Conservation (phyloP, 2,329 filamentous ascomycete species). For the Macrophomina phaseolina region DNA sequence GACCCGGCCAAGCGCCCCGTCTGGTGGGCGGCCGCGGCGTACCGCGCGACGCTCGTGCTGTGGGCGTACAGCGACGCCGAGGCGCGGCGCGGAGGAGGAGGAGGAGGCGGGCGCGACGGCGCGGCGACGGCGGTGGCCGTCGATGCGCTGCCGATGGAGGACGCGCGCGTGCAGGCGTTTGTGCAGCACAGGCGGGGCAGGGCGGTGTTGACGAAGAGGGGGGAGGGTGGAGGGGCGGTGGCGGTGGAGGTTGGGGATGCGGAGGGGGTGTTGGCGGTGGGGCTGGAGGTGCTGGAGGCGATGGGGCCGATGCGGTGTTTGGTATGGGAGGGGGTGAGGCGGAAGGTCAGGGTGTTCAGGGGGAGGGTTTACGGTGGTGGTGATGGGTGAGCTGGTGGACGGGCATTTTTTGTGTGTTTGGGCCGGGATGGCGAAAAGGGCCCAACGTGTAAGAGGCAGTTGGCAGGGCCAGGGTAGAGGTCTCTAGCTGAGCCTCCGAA, state of each 20-base stretch:
- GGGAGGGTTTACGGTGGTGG: neutral
- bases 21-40: constrained; percentile 65
- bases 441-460: neutral
- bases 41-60: constrained; percentile 61
- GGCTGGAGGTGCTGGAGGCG: neutral
- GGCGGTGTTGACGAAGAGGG: neutral
- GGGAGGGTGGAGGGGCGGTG: neutral
- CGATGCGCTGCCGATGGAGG: neutral
- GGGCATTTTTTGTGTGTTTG: neutral
- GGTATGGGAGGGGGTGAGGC: neutral
- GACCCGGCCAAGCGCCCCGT: constrained; percentile 55
- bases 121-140: neutral
- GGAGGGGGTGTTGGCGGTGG: neutral
- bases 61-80: constrained; percentile 57
- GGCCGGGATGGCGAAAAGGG: neutral
- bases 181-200: neutral
- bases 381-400: too few species aligned
- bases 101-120: neutral
- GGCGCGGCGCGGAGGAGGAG: neutral
- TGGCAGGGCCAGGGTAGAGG: too few species aligned
- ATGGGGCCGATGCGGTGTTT: neutral
- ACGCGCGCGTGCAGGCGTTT: neutral
- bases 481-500: too few species aligned
- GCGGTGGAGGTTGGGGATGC: neutral
- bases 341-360: neutral